phyloP scores from a whole-genome alignment of 306 rosid species.

The Geum urbanum region DNA sequence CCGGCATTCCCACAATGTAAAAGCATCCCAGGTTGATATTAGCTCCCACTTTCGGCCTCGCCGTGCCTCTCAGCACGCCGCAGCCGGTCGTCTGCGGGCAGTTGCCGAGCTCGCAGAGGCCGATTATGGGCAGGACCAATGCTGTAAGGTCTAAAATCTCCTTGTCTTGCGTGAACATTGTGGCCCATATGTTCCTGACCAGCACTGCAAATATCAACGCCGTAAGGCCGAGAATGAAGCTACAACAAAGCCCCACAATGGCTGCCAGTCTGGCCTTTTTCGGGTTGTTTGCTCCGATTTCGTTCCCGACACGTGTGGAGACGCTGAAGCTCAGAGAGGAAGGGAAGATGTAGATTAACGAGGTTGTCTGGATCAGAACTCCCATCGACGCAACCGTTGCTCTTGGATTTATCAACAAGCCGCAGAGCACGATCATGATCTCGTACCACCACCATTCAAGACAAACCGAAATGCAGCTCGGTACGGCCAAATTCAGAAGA shows the following conservation, averaged over 20 bases:
- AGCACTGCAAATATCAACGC: conserved; percentile 56
- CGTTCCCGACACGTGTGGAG: conserved; percentile 82
- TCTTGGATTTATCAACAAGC: conserved; percentile 49
- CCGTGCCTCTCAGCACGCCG: conserved; percentile 85
- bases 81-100: conserved; percentile 97
- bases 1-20: conserved; percentile 86
- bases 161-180: conserved; percentile 61
- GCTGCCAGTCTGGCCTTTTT: conserved; percentile 63
- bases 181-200: conserved; percentile 76
- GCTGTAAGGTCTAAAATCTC: conserved; percentile 60
- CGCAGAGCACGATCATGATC: conserved; percentile 83
- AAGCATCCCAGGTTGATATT: conserved; percentile 78
- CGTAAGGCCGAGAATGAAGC: conserved; percentile 53
- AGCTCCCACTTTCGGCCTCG: conserved; percentile 85
- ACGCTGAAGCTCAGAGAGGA: conserved; percentile 81
- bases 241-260: conserved; percentile 59
- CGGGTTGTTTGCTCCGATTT: conserved; percentile 68
- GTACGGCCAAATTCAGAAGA: conserved; percentile 63
- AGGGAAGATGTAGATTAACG: conserved; percentile 81
- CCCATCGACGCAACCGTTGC: conserved; percentile 96
- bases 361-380: conserved; percentile 74
- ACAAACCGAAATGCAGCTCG: conserved; percentile 88
- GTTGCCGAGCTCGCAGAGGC: conserved; percentile 86
- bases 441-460: conserved; percentile 99
- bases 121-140: conserved; percentile 76